Conservation (phyloP, 148 eudicot genomes). For the Polygonum maritimum region DNA sequence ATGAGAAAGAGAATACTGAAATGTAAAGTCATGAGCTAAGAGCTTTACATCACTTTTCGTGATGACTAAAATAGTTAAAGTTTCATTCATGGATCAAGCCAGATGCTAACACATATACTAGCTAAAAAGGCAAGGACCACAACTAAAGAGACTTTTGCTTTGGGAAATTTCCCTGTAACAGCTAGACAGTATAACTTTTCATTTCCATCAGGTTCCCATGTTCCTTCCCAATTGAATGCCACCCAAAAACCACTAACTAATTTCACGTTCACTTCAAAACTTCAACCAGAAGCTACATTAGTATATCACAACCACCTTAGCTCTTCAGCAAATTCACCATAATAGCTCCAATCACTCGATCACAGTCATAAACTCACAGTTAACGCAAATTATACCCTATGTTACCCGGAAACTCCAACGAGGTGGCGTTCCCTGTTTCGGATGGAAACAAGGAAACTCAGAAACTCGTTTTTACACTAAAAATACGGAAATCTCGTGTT, state of each 20-base stretch:
- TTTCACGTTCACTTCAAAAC: constrained; percentile 4
- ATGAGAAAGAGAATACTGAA: background rate
- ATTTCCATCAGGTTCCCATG: background rate
- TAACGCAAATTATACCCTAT: background rate
- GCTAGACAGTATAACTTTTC: background rate
- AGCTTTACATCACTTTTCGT: background rate
- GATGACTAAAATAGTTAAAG: background rate
- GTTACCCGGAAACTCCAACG: no score
- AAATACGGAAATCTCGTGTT: no score
- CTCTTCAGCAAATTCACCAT: background rate
- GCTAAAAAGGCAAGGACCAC: constrained; percentile 1
- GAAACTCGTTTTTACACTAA: no score
- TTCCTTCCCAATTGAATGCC: constrained; percentile 2
- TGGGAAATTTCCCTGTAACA: background rate
- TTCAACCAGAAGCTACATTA: constrained; percentile 1
- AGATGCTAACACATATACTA: background rate
- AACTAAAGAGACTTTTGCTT: background rate
- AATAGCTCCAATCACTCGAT: background rate
- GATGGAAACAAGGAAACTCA: no score
- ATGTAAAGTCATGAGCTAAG: background rate
- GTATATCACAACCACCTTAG: background rate
- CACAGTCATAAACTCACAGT: background rate
- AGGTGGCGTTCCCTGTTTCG: no score
- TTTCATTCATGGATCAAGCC: background rate
- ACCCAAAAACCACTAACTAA: constrained; percentile 6